Percentiles rank a stretch among this genome's conserved stretches.
Evolutionary conservation across 176 grass and related monocot genomes (phyloP).

Genomic region (Oryza officinalis): DNA sequence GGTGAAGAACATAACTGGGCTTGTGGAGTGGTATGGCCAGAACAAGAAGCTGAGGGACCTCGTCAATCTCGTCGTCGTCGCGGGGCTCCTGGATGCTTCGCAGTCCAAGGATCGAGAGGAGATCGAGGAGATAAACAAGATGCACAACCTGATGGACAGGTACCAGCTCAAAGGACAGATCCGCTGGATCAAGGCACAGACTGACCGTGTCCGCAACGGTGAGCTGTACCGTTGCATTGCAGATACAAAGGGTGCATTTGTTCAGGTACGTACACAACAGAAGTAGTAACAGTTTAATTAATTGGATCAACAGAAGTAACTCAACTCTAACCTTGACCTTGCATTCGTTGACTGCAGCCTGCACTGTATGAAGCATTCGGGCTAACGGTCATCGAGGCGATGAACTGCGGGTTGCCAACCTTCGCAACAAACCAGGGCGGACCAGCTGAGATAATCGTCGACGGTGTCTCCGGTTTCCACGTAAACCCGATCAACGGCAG

Average conservation of each 20-base stretch:
- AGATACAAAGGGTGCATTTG: conserved; percentile 69
- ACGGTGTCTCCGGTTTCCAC: conserved; percentile 69
- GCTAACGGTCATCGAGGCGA: conserved; percentile 74
- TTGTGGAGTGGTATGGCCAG: conserved; percentile 73
- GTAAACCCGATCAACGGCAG: conserved; percentile 60
- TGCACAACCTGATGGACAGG: conserved; percentile 62
- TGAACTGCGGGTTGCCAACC: conserved; percentile 78
- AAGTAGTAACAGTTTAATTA: too few relatives aligned
- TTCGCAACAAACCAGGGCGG: conserved; percentile 81
- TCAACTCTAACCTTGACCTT: not conserved
- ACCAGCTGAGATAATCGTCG: conserved; percentile 70
- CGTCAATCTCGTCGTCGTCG: conserved; percentile 65
- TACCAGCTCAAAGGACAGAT: conserved; percentile 70
- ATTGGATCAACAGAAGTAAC: too few relatives aligned
- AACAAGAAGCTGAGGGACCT: conserved; percentile 67
- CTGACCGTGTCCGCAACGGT: conserved; percentile 62
- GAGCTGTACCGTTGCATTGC: conserved; percentile 81
- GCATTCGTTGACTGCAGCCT: conserved; percentile 44
- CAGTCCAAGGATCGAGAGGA: conserved; percentile 79
- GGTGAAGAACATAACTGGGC: conserved; percentile 73
- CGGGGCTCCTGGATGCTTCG: conserved; percentile 60
- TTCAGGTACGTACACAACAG: conserved; percentile 49
- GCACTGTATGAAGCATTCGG: conserved; percentile 80
- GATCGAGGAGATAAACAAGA: conserved; percentile 79
- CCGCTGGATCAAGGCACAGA: conserved; percentile 69